Evolutionary conservation across 1,139 yeast species (phyloP).

Genomic region (Pneumocystis wakefieldiae): DNA sequence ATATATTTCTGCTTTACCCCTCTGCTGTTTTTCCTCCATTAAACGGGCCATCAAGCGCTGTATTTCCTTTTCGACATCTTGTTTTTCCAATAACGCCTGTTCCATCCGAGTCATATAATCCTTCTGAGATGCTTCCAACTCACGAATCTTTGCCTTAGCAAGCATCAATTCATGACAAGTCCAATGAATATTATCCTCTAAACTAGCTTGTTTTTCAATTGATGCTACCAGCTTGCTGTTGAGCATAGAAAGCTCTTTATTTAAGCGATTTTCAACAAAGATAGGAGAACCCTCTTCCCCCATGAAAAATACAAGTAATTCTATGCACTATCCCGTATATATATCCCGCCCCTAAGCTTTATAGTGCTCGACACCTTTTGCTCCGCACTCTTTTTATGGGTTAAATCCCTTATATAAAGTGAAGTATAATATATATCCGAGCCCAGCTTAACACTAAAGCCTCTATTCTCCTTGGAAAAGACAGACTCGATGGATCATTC

Average conservation of each 20-base stretch:
- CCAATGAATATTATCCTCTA: slow-evolving; percentile 25
- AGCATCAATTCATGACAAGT: slow-evolving; percentile 16
- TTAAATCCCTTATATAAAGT: no score
- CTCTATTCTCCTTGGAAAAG: no score
- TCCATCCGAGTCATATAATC: slow-evolving; percentile 18
- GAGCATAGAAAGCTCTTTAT: slow-evolving; percentile 23
- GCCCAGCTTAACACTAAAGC: no score
- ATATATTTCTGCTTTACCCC: slow-evolving; percentile 36
- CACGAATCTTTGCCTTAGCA: slow-evolving; percentile 11
- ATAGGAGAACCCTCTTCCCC: background rate
- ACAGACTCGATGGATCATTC: no score
- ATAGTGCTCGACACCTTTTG: no score
- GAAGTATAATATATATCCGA: no score
- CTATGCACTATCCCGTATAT: background rate
- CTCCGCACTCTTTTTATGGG: no score
- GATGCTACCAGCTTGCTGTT: slow-evolving; percentile 26
- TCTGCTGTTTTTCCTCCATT: slow-evolving; percentile 12
- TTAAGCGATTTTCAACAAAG: slow-evolving; percentile 4
- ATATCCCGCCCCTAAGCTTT: no score
- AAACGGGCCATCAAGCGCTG: slow-evolving; percentile 15
- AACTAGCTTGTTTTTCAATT: slow-evolving; percentile 25
- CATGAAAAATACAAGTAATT: background rate
- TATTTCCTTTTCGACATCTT: slow-evolving; percentile 17
- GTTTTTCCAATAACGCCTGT: slow-evolving; percentile 17
- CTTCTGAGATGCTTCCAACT: slow-evolving; percentile 17